Conservation (phyloP, 2,329 filamentous ascomycete species). For the Claviceps quebecensis region DNA sequence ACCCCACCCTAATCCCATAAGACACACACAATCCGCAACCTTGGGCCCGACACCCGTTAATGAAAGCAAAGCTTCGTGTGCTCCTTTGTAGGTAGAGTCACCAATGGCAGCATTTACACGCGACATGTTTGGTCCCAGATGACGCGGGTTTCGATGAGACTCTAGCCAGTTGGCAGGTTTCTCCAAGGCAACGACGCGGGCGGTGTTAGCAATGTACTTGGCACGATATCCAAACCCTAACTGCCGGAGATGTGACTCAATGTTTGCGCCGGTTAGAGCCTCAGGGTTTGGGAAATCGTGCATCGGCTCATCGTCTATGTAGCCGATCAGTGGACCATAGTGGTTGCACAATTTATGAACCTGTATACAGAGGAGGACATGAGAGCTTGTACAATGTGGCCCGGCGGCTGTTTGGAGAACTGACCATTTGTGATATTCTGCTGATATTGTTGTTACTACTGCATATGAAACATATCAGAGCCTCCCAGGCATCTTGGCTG, state of each 20-base stretch:
- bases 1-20: constrained; percentile 94
- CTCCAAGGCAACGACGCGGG: constrained; percentile 54
- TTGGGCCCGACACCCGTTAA: constrained; percentile 90
- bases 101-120: constrained; percentile 15
- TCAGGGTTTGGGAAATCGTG: constrained; percentile 77
- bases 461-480: constrained; percentile 88
- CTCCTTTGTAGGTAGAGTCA: constrained; percentile 52
- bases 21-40: constrained; percentile 88
- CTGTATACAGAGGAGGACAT: constrained; percentile 19
- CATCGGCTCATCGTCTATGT: constrained; percentile 55
- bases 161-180: constrained; percentile 64
- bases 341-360: constrained; percentile 76
- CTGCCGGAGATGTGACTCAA: constrained; percentile 66
- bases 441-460: constrained; percentile 98
- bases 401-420: constrained; percentile 4
- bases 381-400: background rate
- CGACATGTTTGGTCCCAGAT: constrained; percentile 36
- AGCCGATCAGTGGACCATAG: constrained; percentile 66
- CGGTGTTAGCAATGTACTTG: constrained; percentile 81
- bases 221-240: constrained; percentile 92
- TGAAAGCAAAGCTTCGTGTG: constrained; percentile 65
- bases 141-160: constrained; percentile 62
- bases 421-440: constrained; percentile 89
- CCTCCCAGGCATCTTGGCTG: constrained; percentile 92
- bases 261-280: constrained; percentile 55